These are phyloP conservation scores for Syncephalastrum monosporum DNA, from an alignment of 371 early-diverging fungal genomes.

Conservation along the genomic window DNA sequence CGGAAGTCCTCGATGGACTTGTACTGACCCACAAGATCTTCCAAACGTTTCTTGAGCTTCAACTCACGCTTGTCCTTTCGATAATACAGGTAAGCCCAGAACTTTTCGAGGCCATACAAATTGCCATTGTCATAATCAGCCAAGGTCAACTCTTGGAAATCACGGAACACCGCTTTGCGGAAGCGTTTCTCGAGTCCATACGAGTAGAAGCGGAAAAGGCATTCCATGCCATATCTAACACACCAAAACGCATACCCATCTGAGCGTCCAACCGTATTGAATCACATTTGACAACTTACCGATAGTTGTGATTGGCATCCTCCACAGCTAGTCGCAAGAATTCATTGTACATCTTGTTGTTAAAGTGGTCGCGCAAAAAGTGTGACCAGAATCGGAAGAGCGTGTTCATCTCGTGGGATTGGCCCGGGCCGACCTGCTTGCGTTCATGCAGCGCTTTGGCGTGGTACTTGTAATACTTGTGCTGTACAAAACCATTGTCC, in stretches of 20 bases:
- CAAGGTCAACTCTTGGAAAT: constrained; percentile 84
- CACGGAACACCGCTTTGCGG: constrained; percentile 81
- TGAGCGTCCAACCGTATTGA: neutral
- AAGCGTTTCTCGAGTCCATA: constrained; percentile 93
- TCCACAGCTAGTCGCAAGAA: constrained; percentile 91
- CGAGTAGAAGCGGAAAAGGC: constrained; percentile 95
- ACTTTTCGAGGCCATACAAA: constrained; percentile 93
- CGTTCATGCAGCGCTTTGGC: constrained; percentile 94
- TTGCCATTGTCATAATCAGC: constrained; percentile 73
- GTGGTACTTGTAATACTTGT: constrained; percentile 94
- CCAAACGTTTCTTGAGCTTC: constrained; percentile 63
- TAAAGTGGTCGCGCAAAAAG: constrained; percentile 94
- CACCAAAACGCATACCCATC: neutral
- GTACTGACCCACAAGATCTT: constrained; percentile 61
- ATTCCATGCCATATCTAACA: constrained; percentile 85
- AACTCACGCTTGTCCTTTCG: constrained; percentile 82
- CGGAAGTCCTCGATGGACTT: constrained; percentile 76
- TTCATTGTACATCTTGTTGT: constrained; percentile 90
- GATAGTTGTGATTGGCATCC: constrained; percentile 86
- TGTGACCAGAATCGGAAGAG: constrained; percentile 98
- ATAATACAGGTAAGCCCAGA: constrained; percentile 94
- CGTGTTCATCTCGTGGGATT: constrained; percentile 97
- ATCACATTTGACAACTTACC: constrained; percentile 28
- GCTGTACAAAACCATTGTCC: constrained; percentile 95
- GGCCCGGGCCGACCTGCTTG: constrained; percentile 87